Percentiles rank a stretch among this genome's conserved stretches.
Conservation (phyloP, 192 early-diverging fungal species). For the Bifiguratus adelaidae region DNA sequence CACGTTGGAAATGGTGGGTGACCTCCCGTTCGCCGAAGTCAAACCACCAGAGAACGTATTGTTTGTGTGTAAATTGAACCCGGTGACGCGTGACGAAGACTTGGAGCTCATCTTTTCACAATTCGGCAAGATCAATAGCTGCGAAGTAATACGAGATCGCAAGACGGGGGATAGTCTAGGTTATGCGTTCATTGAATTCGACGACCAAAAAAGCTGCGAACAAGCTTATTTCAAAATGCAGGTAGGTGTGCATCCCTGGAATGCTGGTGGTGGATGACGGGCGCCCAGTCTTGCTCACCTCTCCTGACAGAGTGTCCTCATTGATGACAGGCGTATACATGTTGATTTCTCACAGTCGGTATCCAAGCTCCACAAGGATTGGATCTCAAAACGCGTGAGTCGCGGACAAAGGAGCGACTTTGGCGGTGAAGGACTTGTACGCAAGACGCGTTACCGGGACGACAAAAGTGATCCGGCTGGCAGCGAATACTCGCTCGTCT, state of each 20-base stretch:
- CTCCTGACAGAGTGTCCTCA: constrained; percentile 83
- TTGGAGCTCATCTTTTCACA: constrained; percentile 85
- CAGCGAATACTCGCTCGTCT: constrained; percentile 35
- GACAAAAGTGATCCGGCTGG: constrained; percentile 7
- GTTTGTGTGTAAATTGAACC: constrained; percentile 94
- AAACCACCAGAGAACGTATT: constrained; percentile 95
- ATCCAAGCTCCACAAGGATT: constrained; percentile 69
- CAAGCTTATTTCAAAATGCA: constrained; percentile 97
- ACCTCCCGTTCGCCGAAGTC: constrained; percentile 93
- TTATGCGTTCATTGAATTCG: constrained; percentile 97
- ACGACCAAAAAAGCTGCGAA: constrained; percentile 75
- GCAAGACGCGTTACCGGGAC: constrained; percentile 39
- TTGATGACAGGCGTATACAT: constrained; percentile 93
- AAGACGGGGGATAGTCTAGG: constrained; percentile 74
- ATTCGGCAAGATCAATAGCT: constrained; percentile 83
- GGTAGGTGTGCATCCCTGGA: too few relatives aligned
- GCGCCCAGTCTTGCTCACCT: too few relatives aligned
- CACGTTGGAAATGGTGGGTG: constrained; percentile 97
- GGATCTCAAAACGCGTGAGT: constrained; percentile 49
- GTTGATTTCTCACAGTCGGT: constrained; percentile 98
- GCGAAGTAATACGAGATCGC: constrained; percentile 83
- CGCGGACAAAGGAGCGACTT: constrained; percentile 12
- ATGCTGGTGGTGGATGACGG: too few relatives aligned
- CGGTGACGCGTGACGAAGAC: constrained; percentile 82
- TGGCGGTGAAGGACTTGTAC: constrained; percentile 34